A percentile compares a stretch with the other conserved stretches of the same genome.
Evolutionary conservation across 495 filamentous ascomycete species (phyloP).

Genomic region (Aspergillus nidulans): DNA sequence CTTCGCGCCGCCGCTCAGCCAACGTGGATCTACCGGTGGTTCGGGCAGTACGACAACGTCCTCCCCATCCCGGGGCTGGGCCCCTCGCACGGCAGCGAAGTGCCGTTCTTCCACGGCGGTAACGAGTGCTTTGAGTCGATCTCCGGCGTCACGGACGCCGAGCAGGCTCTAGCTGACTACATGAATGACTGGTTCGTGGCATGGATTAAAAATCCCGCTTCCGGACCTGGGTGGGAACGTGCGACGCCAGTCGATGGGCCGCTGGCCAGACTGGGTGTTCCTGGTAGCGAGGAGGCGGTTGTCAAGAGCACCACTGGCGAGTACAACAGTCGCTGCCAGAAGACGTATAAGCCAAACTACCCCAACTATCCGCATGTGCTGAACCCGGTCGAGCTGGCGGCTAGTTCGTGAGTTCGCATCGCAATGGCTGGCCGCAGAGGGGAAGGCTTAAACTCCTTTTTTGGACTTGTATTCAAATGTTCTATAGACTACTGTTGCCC

Average conservation of each 20-base stretch:
- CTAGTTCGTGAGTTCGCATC: neutral
- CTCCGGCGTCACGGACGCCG: constrained; percentile 14
- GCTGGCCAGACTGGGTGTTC: constrained; percentile 20
- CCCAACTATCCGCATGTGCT: constrained; percentile 21
- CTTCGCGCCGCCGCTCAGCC: constrained; percentile 19
- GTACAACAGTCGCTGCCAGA: constrained; percentile 24
- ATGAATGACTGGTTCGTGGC: constrained; percentile 25
- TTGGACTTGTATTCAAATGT: no score
- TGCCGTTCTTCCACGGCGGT: constrained; percentile 28
- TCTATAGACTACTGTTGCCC: no score
- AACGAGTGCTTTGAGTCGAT: constrained; percentile 24
- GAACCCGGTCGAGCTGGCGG: constrained; percentile 16
- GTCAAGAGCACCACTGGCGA: constrained; percentile 17
- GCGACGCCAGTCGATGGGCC: constrained; percentile 20
- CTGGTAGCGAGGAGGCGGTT: constrained; percentile 18
- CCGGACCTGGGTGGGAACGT: constrained; percentile 21
- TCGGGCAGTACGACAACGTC: constrained; percentile 23
- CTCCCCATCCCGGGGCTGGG: constrained; percentile 17
- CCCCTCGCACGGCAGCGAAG: constrained; percentile 24
- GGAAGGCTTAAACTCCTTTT: no score
- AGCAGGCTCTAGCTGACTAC: constrained; percentile 24
- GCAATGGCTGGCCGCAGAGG: no score
- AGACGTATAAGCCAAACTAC: constrained; percentile 18
- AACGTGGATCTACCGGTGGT: constrained; percentile 27
- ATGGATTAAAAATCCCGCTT: constrained; percentile 23